These are phyloP conservation scores for Exophiala spinifera DNA, from an alignment of 2,329 filamentous ascomycete species.

Conservation along the genomic window DNA sequence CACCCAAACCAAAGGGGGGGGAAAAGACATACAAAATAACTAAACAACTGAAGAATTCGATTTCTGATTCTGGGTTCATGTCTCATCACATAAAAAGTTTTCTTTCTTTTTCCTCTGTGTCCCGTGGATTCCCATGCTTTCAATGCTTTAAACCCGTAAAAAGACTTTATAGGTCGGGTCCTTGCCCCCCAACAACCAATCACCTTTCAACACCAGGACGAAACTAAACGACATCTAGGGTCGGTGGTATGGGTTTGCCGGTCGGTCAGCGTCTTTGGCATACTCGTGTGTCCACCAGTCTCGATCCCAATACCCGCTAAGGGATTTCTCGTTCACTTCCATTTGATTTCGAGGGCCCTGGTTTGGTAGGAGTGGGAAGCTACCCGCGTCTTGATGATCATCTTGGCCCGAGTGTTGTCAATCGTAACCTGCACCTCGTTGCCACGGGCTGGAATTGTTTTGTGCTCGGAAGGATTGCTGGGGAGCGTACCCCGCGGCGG, in stretches of 20 bases:
- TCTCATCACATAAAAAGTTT: conserved; percentile 9
- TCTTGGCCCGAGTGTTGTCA: conserved; percentile 40
- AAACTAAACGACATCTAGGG: no score
- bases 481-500: conserved; percentile 25
- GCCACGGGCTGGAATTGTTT: conserved; percentile 60
- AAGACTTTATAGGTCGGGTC: no score
- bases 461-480: conserved; percentile 43
- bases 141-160: background rate
- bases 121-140: background rate
- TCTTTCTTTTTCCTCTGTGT: no score
- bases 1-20: no score
- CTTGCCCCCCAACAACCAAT: no score
- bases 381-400: background rate
- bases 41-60: no score
- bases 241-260: background rate
- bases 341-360: conserved; percentile 19
- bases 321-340: conserved; percentile 18
- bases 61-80: conserved; percentile 3
- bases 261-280: conserved; percentile 7
- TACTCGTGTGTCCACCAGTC: conserved; percentile 27
- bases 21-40: no score
- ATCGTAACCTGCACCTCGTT: conserved; percentile 64
- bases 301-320: conserved; percentile 30
- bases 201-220: no score
- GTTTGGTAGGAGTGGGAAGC: background rate